Evolutionary conservation across 768 basidiomycete species (phyloP).

Genomic region (Suillus occidentalis): DNA sequence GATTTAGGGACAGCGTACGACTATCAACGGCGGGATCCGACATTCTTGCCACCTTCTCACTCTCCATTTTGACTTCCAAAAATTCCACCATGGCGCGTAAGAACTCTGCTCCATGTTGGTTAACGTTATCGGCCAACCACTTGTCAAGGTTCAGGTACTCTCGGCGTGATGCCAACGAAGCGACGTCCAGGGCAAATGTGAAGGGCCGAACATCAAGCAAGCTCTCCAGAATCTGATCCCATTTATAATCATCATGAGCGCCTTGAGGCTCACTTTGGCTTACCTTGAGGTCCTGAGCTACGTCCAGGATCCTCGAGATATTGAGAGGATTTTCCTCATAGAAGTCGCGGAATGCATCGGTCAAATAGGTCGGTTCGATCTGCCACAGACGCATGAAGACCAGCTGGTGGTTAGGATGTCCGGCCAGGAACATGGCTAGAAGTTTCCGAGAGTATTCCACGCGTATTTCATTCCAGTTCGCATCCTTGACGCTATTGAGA

Average conservation of each 20-base stretch:
- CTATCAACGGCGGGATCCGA: constrained; percentile 77
- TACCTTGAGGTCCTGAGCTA: constrained; percentile 93
- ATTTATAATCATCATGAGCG: constrained; percentile 8
- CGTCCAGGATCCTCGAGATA: constrained; percentile 91
- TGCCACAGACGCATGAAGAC: constrained; percentile 98
- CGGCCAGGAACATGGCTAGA: constrained; percentile 85
- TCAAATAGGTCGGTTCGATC: constrained; percentile 81
- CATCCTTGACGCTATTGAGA: constrained; percentile 45
- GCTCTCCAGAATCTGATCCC: constrained; percentile 79
- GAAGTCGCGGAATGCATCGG: constrained; percentile 86
- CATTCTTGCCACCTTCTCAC: constrained; percentile 74
- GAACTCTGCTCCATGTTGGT: constrained; percentile 81
- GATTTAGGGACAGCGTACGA: constrained; percentile 84
- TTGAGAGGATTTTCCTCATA: constrained; percentile 92
- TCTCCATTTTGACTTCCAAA: constrained; percentile 89
- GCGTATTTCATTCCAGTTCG: constrained; percentile 86
- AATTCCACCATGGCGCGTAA: constrained; percentile 86
- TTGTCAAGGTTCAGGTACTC: constrained; percentile 96
- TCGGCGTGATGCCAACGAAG: constrained; percentile 87
- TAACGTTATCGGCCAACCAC: constrained; percentile 90
- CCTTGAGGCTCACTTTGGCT: constrained; percentile 19
- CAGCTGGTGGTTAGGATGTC: constrained; percentile 92
- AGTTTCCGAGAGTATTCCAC: constrained; percentile 85
- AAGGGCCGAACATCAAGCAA: constrained; percentile 88
- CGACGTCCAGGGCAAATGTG: constrained; percentile 89